Percentiles rank a stretch among this genome's conserved stretches.
Evolutionary conservation across 805 yeast genomes (phyloP).

Genomic region (Wickerhamiella bombiphila): DNA sequence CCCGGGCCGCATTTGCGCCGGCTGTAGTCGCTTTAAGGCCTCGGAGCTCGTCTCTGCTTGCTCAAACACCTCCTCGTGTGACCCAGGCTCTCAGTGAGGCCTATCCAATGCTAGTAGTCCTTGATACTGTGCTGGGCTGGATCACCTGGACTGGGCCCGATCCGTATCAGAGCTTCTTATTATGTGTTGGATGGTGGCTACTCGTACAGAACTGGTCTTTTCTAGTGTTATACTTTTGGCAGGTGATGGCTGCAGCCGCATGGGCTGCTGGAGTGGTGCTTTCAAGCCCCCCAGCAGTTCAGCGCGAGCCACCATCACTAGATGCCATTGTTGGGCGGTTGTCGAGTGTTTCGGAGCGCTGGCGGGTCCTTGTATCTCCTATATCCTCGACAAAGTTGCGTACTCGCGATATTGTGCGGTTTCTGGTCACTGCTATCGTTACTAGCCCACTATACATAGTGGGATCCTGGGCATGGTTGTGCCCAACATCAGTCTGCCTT

Average conservation of each 20-base stretch:
- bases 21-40: constrained; percentile 26
- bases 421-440: constrained; percentile 70
- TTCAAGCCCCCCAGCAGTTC: not conserved
- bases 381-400: constrained; percentile 55
- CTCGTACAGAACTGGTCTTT: constrained; percentile 63
- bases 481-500: constrained; percentile 55
- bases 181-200: constrained; percentile 40
- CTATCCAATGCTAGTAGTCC: constrained; percentile 69
- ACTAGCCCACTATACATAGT: constrained; percentile 74
- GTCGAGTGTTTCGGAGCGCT: constrained; percentile 57
- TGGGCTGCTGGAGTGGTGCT: not conserved
- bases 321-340: constrained; percentile 74
- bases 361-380: constrained; percentile 70
- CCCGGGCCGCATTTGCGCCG: constrained; percentile 26
- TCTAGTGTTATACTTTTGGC: constrained; percentile 55
- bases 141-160: constrained; percentile 88
- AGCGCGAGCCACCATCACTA: constrained; percentile 55
- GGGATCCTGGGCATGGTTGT: constrained; percentile 47
- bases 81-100: constrained; percentile 69
- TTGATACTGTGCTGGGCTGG: constrained; percentile 54
- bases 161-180: constrained; percentile 54
- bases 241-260: constrained; percentile 42
- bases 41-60: constrained; percentile 63
- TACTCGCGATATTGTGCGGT: constrained; percentile 61
- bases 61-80: constrained; percentile 83